Conservation (phyloP, 768 basidiomycete genomes). For the Auricularia cornea region DNA sequence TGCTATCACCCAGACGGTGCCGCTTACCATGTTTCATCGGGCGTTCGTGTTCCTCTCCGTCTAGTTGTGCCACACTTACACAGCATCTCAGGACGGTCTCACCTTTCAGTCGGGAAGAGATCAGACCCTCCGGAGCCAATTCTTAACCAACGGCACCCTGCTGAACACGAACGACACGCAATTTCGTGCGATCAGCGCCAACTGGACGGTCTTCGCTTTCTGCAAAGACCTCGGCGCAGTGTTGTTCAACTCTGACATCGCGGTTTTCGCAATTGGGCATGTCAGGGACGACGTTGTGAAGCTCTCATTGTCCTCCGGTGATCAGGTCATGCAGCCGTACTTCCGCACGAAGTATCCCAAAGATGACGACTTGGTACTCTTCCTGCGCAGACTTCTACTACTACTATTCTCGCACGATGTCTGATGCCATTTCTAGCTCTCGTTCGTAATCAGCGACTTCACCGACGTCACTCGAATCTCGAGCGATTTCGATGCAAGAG, state of each 20-base stretch:
- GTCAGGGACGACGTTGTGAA: slow-evolving; percentile 22
- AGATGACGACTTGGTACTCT: neutral
- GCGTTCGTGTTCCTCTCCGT: too few relatives aligned
- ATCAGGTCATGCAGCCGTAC: slow-evolving; percentile 7
- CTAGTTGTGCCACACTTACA: too few relatives aligned
- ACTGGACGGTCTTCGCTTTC: slow-evolving; percentile 13
- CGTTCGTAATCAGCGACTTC: slow-evolving; percentile 25
- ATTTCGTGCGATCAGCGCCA: slow-evolving; percentile 10
- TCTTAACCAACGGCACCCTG: slow-evolving; percentile 10
- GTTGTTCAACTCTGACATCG: slow-evolving; percentile 11
- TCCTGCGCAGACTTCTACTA: neutral
- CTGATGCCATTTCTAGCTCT: slow-evolving; percentile 15
- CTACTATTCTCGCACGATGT: too few relatives aligned
- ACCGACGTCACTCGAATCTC: slow-evolving; percentile 20
- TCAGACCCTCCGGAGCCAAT: slow-evolving; percentile 7
- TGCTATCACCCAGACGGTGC: too few relatives aligned
- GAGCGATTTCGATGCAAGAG: slow-evolving; percentile 24
- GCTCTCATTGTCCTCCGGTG: neutral
- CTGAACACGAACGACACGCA: slow-evolving; percentile 9
- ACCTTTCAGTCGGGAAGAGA: slow-evolving; percentile 9
- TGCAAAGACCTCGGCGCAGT: slow-evolving; percentile 12
- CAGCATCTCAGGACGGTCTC: too few relatives aligned
- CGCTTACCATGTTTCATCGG: too few relatives aligned
- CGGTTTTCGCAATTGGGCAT: slow-evolving; percentile 29
- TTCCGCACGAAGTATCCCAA: slow-evolving; percentile 23